A percentile compares a stretch with the other conserved stretches of the same genome.
Evolutionary conservation across 1,139 yeast species (phyloP).

Genomic region (Yamadazyma sp.): DNA sequence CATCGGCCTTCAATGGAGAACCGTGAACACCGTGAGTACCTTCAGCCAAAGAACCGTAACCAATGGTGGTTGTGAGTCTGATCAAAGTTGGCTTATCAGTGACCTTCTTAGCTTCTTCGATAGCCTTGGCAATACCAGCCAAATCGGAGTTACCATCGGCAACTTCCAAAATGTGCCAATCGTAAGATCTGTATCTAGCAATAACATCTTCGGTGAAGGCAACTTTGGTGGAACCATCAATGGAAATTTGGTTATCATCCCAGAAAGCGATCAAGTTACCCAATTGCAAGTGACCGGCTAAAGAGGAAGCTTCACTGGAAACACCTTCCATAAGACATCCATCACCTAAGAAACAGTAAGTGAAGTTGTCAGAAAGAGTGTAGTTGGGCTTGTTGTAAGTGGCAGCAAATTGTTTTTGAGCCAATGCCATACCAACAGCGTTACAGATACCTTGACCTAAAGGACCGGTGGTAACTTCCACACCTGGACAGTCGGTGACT

Average conservation of each 20-base stretch:
- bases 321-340: conserved; percentile 99
- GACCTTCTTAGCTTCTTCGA: conserved; percentile 70
- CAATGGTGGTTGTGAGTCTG: conserved; percentile 88
- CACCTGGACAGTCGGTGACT: conserved; percentile 73
- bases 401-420: conserved; percentile 90
- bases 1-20: conserved; percentile 93
- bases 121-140: conserved; percentile 69
- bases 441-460: conserved; percentile 97
- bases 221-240: conserved; percentile 88
- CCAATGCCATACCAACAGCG: conserved; percentile 97
- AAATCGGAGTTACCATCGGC: conserved; percentile 81
- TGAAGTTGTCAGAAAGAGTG: conserved; percentile 69
- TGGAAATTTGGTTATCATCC: conserved; percentile 97
- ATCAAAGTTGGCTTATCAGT: conserved; percentile 87
- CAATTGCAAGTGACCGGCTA: conserved; percentile 95
- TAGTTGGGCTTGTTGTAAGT: conserved; percentile 88
- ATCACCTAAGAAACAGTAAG: conserved; percentile 88
- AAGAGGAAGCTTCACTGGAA: conserved; percentile 87
- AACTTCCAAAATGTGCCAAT: conserved; percentile 87
- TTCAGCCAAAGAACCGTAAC: conserved; percentile 83
- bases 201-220: conserved; percentile 95
- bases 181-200: conserved; percentile 86
- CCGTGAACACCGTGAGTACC: conserved; percentile 98
- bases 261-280: conserved; percentile 93
- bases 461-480: conserved; percentile 98